Evolutionary conservation across 2,329 filamentous ascomycete genomes (phyloP).

Genomic region (Dendryphion nanum): DNA sequence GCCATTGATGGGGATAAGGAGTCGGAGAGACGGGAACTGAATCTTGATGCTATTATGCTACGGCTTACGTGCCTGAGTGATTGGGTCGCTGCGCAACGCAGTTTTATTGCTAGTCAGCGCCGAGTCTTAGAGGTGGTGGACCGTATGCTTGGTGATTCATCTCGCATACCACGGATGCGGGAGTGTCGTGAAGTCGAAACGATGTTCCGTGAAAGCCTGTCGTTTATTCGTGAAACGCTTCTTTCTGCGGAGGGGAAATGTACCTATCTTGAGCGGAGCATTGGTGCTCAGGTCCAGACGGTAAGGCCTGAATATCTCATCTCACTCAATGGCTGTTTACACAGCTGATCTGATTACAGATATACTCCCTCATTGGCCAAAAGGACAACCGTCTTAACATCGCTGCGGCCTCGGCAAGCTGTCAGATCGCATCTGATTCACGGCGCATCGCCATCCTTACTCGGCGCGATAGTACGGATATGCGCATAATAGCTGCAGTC

Average conservation of each 20-base stretch:
- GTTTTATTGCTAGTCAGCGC: slow-evolving; percentile 10
- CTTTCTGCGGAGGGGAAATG: slow-evolving; percentile 12
- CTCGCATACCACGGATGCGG: too few relatives aligned
- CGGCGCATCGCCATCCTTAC: slow-evolving; percentile 17
- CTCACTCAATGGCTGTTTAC: background rate
- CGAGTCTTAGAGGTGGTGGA: slow-evolving; percentile 5
- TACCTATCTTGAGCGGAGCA: slow-evolving; percentile 11
- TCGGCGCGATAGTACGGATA: slow-evolving; percentile 18
- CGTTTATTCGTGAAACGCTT: slow-evolving; percentile 8
- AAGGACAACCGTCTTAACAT: slow-evolving; percentile 18
- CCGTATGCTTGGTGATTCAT: slow-evolving; percentile 2
- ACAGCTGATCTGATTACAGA: slow-evolving; percentile 2
- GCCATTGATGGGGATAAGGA: background rate
- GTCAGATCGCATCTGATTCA: slow-evolving; percentile 14
- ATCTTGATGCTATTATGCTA: slow-evolving; percentile 15
- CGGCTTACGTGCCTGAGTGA: slow-evolving; percentile 14
- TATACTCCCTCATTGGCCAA: slow-evolving; percentile 17
- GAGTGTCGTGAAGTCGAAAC: background rate
- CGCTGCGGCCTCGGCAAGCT: slow-evolving; percentile 8
- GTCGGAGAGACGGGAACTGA: slow-evolving; percentile 10
- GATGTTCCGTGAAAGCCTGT: slow-evolving; percentile 9
- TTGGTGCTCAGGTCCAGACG: slow-evolving; percentile 14
- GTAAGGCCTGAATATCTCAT: slow-evolving; percentile 2
- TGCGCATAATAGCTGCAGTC: slow-evolving; percentile 20
- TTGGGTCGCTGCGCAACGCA: slow-evolving; percentile 16